phyloP scores from a whole-genome alignment of 768 basidiomycete species.

The Boletus sensibilis region DNA sequence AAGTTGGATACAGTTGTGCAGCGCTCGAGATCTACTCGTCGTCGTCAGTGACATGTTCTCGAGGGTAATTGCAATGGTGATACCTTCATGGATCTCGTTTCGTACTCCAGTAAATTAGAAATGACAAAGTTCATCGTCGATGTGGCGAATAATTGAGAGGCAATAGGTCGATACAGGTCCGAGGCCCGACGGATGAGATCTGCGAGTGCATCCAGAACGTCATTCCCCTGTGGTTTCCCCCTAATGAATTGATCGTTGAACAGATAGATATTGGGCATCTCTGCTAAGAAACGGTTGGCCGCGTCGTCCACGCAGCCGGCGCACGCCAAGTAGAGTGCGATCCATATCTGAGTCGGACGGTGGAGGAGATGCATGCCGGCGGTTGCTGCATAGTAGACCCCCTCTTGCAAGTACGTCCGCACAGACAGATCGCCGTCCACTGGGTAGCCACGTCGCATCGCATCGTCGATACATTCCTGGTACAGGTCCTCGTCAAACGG shows the following conservation, averaged over 20 bases:
- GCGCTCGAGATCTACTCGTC: neutral
- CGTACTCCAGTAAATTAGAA: conserved; percentile 17
- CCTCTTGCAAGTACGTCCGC: neutral
- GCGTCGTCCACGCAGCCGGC: conserved; percentile 34
- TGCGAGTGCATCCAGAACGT: conserved; percentile 32
- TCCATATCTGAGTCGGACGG: conserved; percentile 13
- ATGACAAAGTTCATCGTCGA: conserved; percentile 34
- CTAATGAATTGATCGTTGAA: neutral
- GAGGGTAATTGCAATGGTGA: neutral
- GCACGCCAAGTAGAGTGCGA: conserved; percentile 38
- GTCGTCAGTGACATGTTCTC: neutral
- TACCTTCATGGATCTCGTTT: conserved; percentile 27
- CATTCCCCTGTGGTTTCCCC: conserved; percentile 24
- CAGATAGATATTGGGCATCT: neutral
- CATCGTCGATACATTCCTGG: no score
- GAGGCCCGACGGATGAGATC: conserved; percentile 27
- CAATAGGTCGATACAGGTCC: conserved; percentile 23
- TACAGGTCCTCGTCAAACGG: neutral
- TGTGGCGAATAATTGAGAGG: conserved; percentile 34
- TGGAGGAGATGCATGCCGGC: conserved; percentile 25
- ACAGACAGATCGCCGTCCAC: neutral
- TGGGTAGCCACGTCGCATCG: neutral
- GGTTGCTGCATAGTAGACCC: neutral
- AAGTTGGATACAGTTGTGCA: neutral
- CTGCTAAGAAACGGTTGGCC: neutral